A percentile compares a stretch with the other conserved stretches of the same genome.
phyloP scores from a whole-genome alignment of 495 filamentous ascomycete species.

The Cercophora newfieldiana region DNA sequence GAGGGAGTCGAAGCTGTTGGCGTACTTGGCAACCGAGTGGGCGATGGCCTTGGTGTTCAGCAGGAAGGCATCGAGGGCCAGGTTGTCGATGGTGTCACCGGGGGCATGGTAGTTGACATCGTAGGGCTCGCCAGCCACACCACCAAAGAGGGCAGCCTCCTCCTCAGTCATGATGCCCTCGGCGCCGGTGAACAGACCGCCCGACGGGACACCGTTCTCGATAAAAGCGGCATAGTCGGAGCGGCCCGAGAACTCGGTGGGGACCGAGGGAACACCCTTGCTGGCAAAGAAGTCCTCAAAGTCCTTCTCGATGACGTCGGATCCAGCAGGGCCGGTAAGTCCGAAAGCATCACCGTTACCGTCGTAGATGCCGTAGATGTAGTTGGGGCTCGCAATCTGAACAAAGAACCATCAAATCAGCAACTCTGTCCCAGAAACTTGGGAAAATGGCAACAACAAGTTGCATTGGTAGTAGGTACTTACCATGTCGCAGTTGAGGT shows the following conservation, averaged over 20 bases:
- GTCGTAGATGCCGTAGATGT: conserved; percentile 67
- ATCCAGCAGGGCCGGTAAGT: conserved; percentile 61
- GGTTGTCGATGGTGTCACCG: conserved; percentile 60
- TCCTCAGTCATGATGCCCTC: conserved; percentile 63
- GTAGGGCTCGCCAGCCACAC: conserved; percentile 56
- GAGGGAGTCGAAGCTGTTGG: conserved; percentile 40
- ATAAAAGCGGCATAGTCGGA: conserved; percentile 72
- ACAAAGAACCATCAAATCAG: background rate
- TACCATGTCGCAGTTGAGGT: conserved; percentile 76
- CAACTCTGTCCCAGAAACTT: background rate
- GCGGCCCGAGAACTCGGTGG: conserved; percentile 62
- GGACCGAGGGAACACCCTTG: conserved; percentile 42
- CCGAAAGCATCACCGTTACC: conserved; percentile 66
- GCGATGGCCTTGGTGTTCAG: conserved; percentile 63
- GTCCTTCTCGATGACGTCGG: conserved; percentile 60
- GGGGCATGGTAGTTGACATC: conserved; percentile 65
- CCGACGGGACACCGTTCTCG: conserved; percentile 60
- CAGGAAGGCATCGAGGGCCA: conserved; percentile 59
- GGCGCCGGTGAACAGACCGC: conserved; percentile 70
- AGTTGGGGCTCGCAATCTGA: conserved; percentile 68
- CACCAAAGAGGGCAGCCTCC: conserved; percentile 60
- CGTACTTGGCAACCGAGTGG: conserved; percentile 63
- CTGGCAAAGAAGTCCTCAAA: conserved; percentile 62
- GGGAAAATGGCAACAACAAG: too few relatives aligned
- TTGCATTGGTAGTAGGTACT: too few relatives aligned